A percentile compares a stretch with the other conserved stretches of the same genome.
Conservation (phyloP, 2,329 filamentous ascomycete species). For the Penicillium capsulatum region DNA sequence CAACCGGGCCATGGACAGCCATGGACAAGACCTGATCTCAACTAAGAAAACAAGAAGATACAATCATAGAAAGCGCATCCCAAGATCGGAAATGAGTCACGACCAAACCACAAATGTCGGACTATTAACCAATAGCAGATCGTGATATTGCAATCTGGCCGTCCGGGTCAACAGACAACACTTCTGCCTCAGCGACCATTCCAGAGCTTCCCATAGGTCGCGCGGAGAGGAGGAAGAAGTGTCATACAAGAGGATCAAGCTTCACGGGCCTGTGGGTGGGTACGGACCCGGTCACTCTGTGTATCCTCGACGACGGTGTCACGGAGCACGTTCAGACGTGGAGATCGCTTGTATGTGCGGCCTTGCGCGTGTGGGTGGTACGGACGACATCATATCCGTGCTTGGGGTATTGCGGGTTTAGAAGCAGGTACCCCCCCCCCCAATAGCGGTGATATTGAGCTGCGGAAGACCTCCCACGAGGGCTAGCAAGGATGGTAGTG, state of each 20-base stretch:
- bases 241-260: conserved; percentile 1
- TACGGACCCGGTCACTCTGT: no score
- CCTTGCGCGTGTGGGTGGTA: no score
- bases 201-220: conserved; percentile 9
- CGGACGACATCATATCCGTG: conserved; percentile 8
- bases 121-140: background rate
- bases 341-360: no score
- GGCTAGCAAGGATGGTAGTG: conserved; percentile 1
- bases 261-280: conserved; percentile 1
- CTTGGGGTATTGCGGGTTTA: conserved; percentile 1
- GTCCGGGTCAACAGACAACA: conserved; percentile 8
- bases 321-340: no score
- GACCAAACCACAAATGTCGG: no score
- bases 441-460: background rate
- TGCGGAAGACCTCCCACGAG: conserved; percentile 5
- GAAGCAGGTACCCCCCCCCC: conserved; percentile 15
- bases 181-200: conserved; percentile 5
- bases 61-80: no score
- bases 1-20: no score
- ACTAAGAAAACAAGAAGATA: no score
- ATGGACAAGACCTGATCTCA: no score
- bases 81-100: no score
- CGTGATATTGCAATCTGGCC: conserved; percentile 15
- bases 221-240: background rate
- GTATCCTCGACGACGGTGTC: no score